phyloP scores from a whole-genome alignment of 2,329 filamentous ascomycete species.

The Cladosporium colombiae region DNA sequence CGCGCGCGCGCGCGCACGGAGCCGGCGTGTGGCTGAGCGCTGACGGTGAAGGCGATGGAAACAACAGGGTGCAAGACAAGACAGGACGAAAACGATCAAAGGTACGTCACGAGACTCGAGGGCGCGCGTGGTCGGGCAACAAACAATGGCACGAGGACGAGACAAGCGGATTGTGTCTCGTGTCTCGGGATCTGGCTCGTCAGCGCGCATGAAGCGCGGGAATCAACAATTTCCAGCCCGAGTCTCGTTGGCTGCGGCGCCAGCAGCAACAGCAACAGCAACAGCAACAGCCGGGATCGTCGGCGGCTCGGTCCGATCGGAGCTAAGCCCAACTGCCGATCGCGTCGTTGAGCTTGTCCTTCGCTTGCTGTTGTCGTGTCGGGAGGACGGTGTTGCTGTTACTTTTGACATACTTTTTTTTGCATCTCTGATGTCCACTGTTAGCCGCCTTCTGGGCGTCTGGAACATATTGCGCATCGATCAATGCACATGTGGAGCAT shows the following conservation, averaged over 20 bases:
- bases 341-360: not conserved
- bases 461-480: not conserved
- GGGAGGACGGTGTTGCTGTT: not conserved
- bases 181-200: constrained; percentile 1
- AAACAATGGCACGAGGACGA: not conserved
- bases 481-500: not conserved
- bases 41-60: not conserved
- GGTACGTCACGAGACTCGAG: not conserved
- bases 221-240: not conserved
- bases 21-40: not conserved
- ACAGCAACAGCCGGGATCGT: not conserved
- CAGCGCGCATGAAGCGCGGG: not conserved
- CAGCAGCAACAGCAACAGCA: too few relatives aligned
- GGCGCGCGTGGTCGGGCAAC: too few relatives aligned
- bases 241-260: not conserved
- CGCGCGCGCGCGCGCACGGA: not conserved
- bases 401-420: not conserved
- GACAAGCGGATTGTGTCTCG: constrained; percentile 5
- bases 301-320: not conserved
- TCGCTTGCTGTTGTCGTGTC: not conserved
- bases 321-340: constrained; percentile 13
- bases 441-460: not conserved
- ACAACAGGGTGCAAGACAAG: not conserved
- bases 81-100: too few relatives aligned
- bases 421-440: not conserved